Conservation (phyloP, 2,329 filamentous ascomycete species). For the Leptosphaerulina australis region DNA sequence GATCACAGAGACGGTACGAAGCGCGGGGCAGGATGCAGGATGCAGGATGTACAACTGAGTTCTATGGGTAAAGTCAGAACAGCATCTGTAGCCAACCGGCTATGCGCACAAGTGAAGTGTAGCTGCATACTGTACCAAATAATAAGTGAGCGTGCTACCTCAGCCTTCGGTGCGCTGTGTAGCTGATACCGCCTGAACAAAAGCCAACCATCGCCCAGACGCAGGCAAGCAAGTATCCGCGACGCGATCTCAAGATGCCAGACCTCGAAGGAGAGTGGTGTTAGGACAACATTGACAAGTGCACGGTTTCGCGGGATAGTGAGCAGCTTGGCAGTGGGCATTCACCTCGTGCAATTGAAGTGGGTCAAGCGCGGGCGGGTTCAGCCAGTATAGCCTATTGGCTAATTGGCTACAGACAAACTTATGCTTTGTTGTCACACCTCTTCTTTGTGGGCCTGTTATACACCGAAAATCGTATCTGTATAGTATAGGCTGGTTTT, state of each 20-base stretch:
- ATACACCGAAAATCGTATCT: neutral
- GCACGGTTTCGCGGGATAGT: conserved; percentile 3
- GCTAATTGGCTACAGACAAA: conserved; percentile 4
- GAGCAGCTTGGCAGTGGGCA: conserved; percentile 7
- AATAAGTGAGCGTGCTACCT: conserved; percentile 28
- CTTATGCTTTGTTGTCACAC: conserved; percentile 9
- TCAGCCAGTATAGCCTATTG: too few species aligned
- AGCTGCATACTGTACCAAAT: conserved; percentile 12
- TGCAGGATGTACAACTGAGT: conserved; percentile 6
- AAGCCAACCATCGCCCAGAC: conserved; percentile 38
- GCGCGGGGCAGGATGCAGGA: conserved; percentile 5
- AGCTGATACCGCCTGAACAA: conserved; percentile 30
- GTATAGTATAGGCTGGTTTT: neutral
- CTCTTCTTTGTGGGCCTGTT: conserved; percentile 1
- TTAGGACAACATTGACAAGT: neutral
- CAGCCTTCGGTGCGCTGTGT: conserved; percentile 36
- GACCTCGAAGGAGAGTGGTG: neutral
- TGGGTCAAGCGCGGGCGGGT: neutral
- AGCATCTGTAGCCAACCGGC: neutral
- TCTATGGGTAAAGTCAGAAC: conserved; percentile 8
- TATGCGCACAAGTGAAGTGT: conserved; percentile 1
- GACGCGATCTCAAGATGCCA: conserved; percentile 6
- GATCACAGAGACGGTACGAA: conserved; percentile 1
- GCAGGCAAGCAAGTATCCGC: conserved; percentile 13
- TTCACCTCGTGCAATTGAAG: conserved; percentile 16